Conservation (phyloP, 345 rosid genomes). For the Barbarea vulgaris region DNA sequence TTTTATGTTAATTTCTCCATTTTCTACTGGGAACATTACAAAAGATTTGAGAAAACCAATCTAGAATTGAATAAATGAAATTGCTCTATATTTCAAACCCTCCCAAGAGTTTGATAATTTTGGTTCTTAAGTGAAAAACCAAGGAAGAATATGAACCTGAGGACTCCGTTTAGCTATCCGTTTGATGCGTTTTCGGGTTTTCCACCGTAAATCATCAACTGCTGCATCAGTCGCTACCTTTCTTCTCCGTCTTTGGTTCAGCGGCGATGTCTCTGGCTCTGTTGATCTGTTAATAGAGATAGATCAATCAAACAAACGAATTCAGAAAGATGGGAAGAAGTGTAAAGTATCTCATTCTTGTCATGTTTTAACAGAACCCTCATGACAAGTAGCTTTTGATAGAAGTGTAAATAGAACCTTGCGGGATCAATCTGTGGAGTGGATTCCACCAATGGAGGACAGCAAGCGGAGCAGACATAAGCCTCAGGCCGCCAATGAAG, state of each 20-base stretch:
- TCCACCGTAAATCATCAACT: constrained; percentile 58
- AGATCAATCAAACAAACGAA: constrained; percentile 29
- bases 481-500: constrained; percentile 47
- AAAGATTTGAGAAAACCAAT: constrained; percentile 8
- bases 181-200: constrained; percentile 66
- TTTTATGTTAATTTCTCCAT: background rate
- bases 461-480: constrained; percentile 83
- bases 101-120: background rate
- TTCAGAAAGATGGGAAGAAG: background rate
- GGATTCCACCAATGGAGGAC: constrained; percentile 52
- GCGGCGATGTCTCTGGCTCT: constrained; percentile 70
- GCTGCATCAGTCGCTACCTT: background rate
- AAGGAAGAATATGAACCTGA: constrained; percentile 54
- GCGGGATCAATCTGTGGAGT: constrained; percentile 39
- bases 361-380: background rate
- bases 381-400: background rate
- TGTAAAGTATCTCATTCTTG: background rate
- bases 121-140: constrained; percentile 45
- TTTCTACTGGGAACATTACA: constrained; percentile 16
- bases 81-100: constrained; percentile 3
- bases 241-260: constrained; percentile 38
- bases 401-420: constrained; percentile 37
- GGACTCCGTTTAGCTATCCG: constrained; percentile 56
- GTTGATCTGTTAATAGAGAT: constrained; percentile 47
- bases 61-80: constrained; percentile 37